Conservation (phyloP, 2,329 filamentous ascomycete genomes). For the Scorias spongiosa region DNA sequence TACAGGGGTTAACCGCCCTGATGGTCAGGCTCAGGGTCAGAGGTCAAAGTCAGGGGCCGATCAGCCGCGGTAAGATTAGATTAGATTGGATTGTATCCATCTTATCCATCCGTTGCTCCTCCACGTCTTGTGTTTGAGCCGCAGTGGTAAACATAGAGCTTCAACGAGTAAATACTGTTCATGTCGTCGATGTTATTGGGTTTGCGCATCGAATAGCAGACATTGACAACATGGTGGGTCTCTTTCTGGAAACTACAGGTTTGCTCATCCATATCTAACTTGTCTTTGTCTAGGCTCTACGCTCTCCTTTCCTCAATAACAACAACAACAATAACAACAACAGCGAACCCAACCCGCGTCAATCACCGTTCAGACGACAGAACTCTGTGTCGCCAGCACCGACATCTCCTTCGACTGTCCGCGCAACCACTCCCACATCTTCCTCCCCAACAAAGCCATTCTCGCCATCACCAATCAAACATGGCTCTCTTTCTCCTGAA, state of each 20-base stretch:
- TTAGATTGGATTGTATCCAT: neutral
- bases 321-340: constrained; percentile 2
- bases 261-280: neutral
- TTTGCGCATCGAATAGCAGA: neutral
- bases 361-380: constrained; percentile 21
- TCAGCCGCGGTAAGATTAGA: neutral
- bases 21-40: no score
- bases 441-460: constrained; percentile 23
- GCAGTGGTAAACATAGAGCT: neutral
- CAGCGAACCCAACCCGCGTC: constrained; percentile 7
- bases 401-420: constrained; percentile 3
- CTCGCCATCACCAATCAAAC: constrained; percentile 1
- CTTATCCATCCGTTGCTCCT: neutral
- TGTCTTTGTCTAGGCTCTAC: constrained; percentile 20
- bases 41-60: neutral
- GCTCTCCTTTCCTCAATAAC: constrained; percentile 1
- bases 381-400: constrained; percentile 15
- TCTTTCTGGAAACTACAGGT: neutral
- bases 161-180: neutral
- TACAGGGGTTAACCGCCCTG: neutral
- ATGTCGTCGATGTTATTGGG: neutral
- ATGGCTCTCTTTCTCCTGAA: constrained; percentile 3
- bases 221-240: neutral
- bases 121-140: neutral
- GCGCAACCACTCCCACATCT: constrained; percentile 23